These are phyloP conservation scores for Paramyrothecium sp. DNA, from an alignment of 2,329 filamentous ascomycete species.

Conservation along the genomic window DNA sequence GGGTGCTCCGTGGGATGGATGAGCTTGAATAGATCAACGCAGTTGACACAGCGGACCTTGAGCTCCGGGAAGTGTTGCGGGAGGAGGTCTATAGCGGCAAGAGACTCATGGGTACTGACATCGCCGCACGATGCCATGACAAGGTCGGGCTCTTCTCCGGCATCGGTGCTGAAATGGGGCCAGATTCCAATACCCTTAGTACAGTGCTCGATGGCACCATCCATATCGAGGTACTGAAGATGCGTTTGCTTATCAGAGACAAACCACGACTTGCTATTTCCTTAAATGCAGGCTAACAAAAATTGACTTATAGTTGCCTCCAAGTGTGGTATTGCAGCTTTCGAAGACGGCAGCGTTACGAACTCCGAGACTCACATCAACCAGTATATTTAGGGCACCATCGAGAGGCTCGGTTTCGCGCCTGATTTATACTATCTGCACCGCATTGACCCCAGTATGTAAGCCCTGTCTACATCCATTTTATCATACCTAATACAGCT, in stretches of 20 bases:
- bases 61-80: slow-evolving; percentile 68
- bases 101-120: slow-evolving; percentile 69
- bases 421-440: slow-evolving; percentile 45
- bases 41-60: slow-evolving; percentile 77
- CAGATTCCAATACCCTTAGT: slow-evolving; percentile 62
- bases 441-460: slow-evolving; percentile 41
- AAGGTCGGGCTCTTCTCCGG: slow-evolving; percentile 66
- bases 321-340: slow-evolving; percentile 42
- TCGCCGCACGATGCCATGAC: slow-evolving; percentile 78
- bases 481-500: too few species aligned
- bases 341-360: slow-evolving; percentile 30
- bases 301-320: slow-evolving; percentile 48
- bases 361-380: slow-evolving; percentile 46
- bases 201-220: background rate
- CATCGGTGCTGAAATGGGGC: slow-evolving; percentile 73
- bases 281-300: too few species aligned
- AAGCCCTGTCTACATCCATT: background rate
- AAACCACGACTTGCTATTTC: too few species aligned
- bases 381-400: slow-evolving; percentile 46
- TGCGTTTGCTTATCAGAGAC: slow-evolving; percentile 71
- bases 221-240: background rate
- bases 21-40: slow-evolving; percentile 78
- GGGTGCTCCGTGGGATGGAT: slow-evolving; percentile 69
- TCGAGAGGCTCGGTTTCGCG: slow-evolving; percentile 44
- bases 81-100: slow-evolving; percentile 73